Conservation (phyloP, 805 yeast species). For the Starmerella bacillaris region DNA sequence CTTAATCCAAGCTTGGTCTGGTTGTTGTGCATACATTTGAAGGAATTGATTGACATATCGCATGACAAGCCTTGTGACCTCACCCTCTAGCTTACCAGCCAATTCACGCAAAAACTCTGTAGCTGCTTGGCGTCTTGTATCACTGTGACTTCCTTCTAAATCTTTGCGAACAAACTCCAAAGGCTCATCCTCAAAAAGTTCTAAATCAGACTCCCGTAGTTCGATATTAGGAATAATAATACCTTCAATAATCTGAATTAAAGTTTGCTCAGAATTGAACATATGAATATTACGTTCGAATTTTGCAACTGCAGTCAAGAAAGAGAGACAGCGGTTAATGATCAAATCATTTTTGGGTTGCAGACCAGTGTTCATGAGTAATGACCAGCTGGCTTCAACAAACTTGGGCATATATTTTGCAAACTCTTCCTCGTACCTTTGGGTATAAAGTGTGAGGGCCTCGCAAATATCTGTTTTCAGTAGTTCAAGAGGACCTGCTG, state of each 20-base stretch:
- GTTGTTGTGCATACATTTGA: conserved; percentile 29
- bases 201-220: conserved; percentile 76
- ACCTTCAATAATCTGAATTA: conserved; percentile 62
- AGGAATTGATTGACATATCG: conserved; percentile 52
- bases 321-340: conserved; percentile 62
- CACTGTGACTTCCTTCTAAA: conserved; percentile 85
- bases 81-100: conserved; percentile 55
- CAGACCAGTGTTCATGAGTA: conserved; percentile 45
- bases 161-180: conserved; percentile 82
- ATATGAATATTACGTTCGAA: conserved; percentile 45
- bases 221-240: conserved; percentile 78
- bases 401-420: conserved; percentile 59
- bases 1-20: conserved; percentile 49
- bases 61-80: conserved; percentile 60
- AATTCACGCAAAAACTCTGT: conserved; percentile 79
- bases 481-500: conserved; percentile 47
- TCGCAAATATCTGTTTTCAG: conserved; percentile 74
- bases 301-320: conserved; percentile 64
- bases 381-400: conserved; percentile 65
- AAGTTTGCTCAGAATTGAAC: conserved; percentile 41
- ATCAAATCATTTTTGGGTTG: conserved; percentile 70
- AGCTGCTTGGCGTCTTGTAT: conserved; percentile 81
- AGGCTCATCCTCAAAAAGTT: conserved; percentile 92
- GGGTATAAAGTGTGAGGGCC: conserved; percentile 64
- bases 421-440: conserved; percentile 83